Evolutionary conservation across 106 monocot species (phyloP), one percentile per base, ranked within the genome.

Genomic region (Allium fistulosum): DNA sequence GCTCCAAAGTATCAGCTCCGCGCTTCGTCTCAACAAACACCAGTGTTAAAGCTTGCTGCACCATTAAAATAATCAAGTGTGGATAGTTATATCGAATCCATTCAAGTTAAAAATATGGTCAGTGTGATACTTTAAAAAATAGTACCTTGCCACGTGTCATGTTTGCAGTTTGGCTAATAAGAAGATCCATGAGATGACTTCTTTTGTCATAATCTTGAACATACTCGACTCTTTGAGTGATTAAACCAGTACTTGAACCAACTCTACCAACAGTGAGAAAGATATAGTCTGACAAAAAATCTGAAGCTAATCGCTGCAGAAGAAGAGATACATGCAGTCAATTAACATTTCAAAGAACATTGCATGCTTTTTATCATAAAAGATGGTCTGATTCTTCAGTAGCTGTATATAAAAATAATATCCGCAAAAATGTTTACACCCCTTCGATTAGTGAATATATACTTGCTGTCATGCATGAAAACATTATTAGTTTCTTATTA

Each of bases 21-120:
- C 80, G 67, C 71, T 87, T 87, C 12, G 83, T 87, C 74, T 83
- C 83, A 53, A 87, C 83, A 74, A 87, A 87, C 26, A 87, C 77
- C 50, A 87, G 71, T 48, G 83, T 87, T 51, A 83, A 78, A 64
- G 77, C 51, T 68, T 68, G 76, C 87, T 87, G 77, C 17, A 49
- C 17, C 22, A 51, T 65, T 15, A 53, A 65, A 67, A 67, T 7
- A 59, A 15, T 10, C 59, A 8, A 59, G 13, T 9, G 6, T 9
- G 22, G 22, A 51, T 7, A 48, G 9, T 17, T 17, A 51, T 26
- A 11, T 51, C 6, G 26, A 67, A 51, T 7, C 11, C 6, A 49
- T 53, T 52, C 2, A 11, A 55, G 15, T 52, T 52, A 11, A 13
- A 52, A 14, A 18, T 1, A 27, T 22, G 0, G 18, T 12, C 11